A percentile compares a stretch with the other conserved stretches of the same genome.
These are phyloP conservation scores for Heritiera littoralis DNA, from an alignment of 345 rosid species.

Conservation along the genomic window DNA sequence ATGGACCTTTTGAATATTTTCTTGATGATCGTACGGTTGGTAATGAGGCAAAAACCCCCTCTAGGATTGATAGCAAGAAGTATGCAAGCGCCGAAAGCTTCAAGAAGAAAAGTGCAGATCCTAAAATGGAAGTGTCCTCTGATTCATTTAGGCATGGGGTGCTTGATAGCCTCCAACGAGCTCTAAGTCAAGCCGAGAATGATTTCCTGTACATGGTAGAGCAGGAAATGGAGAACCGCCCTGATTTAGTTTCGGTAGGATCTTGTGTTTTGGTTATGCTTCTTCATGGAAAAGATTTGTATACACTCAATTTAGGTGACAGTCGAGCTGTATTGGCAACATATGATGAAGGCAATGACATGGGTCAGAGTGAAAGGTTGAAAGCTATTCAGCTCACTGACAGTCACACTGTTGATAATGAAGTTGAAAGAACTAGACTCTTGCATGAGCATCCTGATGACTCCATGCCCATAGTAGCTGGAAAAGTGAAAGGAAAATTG, in stretches of 20 bases:
- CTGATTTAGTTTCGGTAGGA: conserved; percentile 93
- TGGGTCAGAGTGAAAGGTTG: conserved; percentile 38
- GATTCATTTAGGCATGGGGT: conserved; percentile 65
- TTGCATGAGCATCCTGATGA: conserved; percentile 86
- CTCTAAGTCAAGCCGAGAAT: conserved; percentile 77
- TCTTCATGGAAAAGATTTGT: conserved; percentile 74
- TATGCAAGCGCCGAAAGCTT: conserved; percentile 15
- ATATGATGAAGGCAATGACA: conserved; percentile 36
- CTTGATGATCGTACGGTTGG: conserved; percentile 24
- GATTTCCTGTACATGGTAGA: conserved; percentile 92
- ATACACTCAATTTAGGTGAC: conserved; percentile 83
- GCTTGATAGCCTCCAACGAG: conserved; percentile 72
- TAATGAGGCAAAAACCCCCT: conserved; percentile 19
- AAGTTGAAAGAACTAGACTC: conserved; percentile 61
- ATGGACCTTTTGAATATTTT: conserved; percentile 31
- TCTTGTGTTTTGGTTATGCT: conserved; percentile 88
- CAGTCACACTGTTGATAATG: conserved; percentile 87
- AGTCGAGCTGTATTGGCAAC: conserved; percentile 93
- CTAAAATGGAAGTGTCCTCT: conserved; percentile 34
- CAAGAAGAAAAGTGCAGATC: conserved; percentile 15
- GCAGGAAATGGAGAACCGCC: conserved; percentile 98
- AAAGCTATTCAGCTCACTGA: conserved; percentile 86
- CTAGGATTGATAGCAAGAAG: conserved; percentile 12
- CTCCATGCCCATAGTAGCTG: conserved; percentile 57
- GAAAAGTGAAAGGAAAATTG: conserved; percentile 91